Conservation (phyloP, 495 filamentous ascomycete species). For the Bryoglossum gracile region DNA sequence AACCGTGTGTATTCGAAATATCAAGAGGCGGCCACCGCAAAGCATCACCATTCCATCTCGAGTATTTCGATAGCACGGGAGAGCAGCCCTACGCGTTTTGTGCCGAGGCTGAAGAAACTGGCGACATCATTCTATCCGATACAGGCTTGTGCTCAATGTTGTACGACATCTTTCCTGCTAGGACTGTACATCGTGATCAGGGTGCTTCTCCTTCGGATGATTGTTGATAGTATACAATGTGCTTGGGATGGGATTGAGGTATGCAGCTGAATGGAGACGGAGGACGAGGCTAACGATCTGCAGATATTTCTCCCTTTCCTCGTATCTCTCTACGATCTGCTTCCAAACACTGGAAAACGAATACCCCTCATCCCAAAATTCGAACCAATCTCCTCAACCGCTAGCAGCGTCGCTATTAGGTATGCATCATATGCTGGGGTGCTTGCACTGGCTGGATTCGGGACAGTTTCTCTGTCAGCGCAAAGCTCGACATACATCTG, state of each 20-base stretch:
- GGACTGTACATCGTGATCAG: not conserved
- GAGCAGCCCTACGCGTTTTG: too few species aligned
- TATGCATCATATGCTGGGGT: not conserved
- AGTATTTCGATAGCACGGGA: too few species aligned
- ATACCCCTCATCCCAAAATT: not conserved
- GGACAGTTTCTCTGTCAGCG: not conserved
- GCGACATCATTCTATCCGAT: too few species aligned
- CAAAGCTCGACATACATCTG: slow-evolving; percentile 9
- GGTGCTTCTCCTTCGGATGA: slow-evolving; percentile 2
- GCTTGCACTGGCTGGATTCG: not conserved
- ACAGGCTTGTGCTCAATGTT: too few species aligned
- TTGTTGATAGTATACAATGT: slow-evolving; percentile 6
- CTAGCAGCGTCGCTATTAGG: not conserved
- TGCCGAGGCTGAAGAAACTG: too few species aligned
- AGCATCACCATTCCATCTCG: too few species aligned
- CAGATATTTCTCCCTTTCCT: slow-evolving; percentile 10
- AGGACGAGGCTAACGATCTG: not conserved
- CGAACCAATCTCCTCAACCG: not conserved
- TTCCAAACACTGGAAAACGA: not conserved
- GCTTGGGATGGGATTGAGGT: slow-evolving; percentile 15
- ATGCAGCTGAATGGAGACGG: not conserved
- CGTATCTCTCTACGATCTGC: slow-evolving; percentile 2
- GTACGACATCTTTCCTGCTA: too few species aligned
- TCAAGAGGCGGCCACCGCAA: too few species aligned
- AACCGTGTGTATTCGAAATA: too few species aligned